Evolutionary conservation across 257 asterid species (phyloP), one percentile per base, ranked within the genome.

Genomic region (Catharanthus roseus): DNA sequence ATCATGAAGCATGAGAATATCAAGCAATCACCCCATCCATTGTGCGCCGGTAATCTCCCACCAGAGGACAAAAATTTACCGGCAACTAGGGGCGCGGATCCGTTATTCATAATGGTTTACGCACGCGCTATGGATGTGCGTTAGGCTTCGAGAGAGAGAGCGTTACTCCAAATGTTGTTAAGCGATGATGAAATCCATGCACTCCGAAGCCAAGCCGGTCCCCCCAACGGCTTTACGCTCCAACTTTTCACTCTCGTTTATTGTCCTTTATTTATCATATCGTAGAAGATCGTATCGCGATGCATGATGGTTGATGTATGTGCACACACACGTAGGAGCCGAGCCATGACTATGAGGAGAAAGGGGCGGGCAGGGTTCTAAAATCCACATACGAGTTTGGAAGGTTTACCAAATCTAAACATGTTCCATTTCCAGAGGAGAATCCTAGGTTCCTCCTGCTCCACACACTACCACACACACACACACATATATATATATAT

Each of bases 111-210:
- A 0, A 26, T 60, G 65, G 6, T 18, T 0, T 0, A 0, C 34
- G 51, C 49, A n/a, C 50, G 11, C 44, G n/a, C 33, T 0, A 6
- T 8, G 12, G 1, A 18, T 1, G 72, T 1, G 19, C 60, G 72
- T 68, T 3, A 19, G 47, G 28, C 6, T 19, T 51, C 12, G 21
- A 31, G n/a, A n/a, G n/a, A n/a, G n/a, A n/a, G n/a, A n/a, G n/a
- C n/a, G n/a, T n/a, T n/a, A n/a, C n/a, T n/a, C n/a, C n/a, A n/a
- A n/a, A n/a, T n/a, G n/a, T n/a, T n/a, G n/a, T n/a, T n/a, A n/a
- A 60, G 39, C 33, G 72, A 50, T 68, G 72, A 50, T 33, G 72
- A 68, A 68, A 50, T 31, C 62, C 72, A 50, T 50, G 62, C 62
- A 50, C 61, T 47, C 72, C 61, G 26, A 31, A 19, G 6, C 49